These are phyloP conservation scores for Heritiera fomes DNA, from an alignment of 345 rosid species.

Conservation along the genomic window DNA sequence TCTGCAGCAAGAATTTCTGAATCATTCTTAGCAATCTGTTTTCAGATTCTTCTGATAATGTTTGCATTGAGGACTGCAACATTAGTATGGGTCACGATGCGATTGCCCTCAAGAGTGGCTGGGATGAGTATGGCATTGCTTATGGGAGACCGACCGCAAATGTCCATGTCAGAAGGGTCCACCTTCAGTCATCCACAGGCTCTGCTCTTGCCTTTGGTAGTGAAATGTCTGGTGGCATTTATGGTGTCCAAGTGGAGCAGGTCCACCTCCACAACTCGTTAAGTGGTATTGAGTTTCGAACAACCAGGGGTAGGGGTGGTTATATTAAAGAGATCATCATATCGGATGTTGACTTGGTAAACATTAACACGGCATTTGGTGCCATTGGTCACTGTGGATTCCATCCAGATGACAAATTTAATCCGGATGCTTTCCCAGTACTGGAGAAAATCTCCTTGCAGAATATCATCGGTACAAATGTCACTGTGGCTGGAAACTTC, in stretches of 20 bases:
- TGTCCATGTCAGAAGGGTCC: constrained; percentile 62
- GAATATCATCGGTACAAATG: constrained; percentile 57
- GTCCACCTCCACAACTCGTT: constrained; percentile 50
- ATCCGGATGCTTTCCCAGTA: constrained; percentile 68
- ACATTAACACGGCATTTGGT: constrained; percentile 46
- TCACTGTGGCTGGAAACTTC: constrained; percentile 66
- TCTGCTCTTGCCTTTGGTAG: constrained; percentile 88
- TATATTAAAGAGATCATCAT: constrained; percentile 60
- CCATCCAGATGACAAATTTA: constrained; percentile 77
- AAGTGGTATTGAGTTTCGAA: constrained; percentile 67
- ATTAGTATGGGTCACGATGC: constrained; percentile 75
- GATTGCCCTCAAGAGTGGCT: constrained; percentile 82
- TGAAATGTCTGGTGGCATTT: constrained; percentile 97
- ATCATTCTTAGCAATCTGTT: neutral
- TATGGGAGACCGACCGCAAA: constrained; percentile 61
- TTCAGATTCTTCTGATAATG: constrained; percentile 79
- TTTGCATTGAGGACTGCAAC: constrained; percentile 83
- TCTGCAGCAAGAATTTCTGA: neutral
- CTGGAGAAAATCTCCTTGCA: constrained; percentile 47
- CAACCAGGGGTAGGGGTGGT: constrained; percentile 85
- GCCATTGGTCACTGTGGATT: constrained; percentile 61
- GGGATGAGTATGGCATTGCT: constrained; percentile 92
- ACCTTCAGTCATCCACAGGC: constrained; percentile 68
- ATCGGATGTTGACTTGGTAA: constrained; percentile 44
- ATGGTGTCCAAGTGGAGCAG: constrained; percentile 53